Base-by-base conservation (phyloP, 1,284 basidiomycete species). In the Exobasidium cylindrosporum region DNA sequence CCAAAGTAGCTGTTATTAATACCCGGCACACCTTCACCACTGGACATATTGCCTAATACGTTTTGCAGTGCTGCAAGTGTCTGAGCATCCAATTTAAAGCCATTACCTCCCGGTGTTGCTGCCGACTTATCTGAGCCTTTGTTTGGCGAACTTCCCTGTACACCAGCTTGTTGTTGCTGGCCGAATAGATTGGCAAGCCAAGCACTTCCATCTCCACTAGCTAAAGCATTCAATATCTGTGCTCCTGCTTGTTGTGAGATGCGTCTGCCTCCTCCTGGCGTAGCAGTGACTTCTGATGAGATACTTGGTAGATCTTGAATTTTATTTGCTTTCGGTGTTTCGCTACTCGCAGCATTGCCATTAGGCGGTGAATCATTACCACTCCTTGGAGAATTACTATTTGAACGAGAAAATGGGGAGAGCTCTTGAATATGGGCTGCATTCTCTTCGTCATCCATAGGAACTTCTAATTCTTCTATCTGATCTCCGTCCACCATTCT, bases 141-240 rank as follows among this genome's bases (percentile, higher is more conserved):
- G 14, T 43, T 29, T 21, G 54, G 54, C 7, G 46, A 30, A 21
- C 43, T 23, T 17, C n/a, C 30, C 40, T 57, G 32, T 13, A n/a
- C 40, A 26, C 13, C 32, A 7, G 32, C 59, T 17, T 40, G 35
- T 47, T 43, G 53, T 28, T 57, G 54, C 2, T 47, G 64, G 14
- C 69, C 68, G 45, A 73, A 75, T 26, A 73, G 58, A 29, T 65
- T 68, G 10, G 72, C 69, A 17, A 75, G 57, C 70, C 68, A 72
- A 10, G 67, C 65, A 29, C 65, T 63, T n/a, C 70, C 72, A 58
- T 73, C 70, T 7, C 70, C 73, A 2, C 64, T 66, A 0, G 73
- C 62, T 13, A 76, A 57, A 5, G 74, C 74, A 35, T 70, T 70
- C 24, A 76, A 52, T 43, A 76, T 65, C 54, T 73, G 66, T 13